phyloP scores from a whole-genome alignment of 192 early-diverging fungal species.

The Umbelopsis sp. region DNA sequence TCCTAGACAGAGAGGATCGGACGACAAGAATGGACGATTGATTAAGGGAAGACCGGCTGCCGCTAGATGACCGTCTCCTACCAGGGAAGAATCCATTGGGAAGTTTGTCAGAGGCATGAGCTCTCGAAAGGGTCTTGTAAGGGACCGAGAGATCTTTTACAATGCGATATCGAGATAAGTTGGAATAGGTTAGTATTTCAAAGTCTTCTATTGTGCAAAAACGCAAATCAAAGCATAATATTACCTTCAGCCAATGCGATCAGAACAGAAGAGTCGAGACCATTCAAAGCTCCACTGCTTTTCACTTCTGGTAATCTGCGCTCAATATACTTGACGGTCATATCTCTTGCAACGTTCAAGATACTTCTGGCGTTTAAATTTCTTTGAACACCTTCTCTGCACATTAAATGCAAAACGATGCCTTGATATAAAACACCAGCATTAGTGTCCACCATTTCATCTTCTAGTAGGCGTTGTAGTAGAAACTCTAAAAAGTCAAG shows the following conservation, averaged over 20 bases:
- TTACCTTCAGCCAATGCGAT: constrained; percentile 28
- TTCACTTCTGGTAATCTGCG: constrained; percentile 6
- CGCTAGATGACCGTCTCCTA: neutral
- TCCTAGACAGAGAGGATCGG: neutral
- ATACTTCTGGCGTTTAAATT: constrained; percentile 11
- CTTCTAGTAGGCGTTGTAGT: constrained; percentile 16
- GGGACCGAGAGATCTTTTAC: constrained; percentile 20
- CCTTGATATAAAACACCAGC: constrained; percentile 29
- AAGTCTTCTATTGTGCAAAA: neutral
- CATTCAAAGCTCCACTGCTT: neutral
- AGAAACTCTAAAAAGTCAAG: constrained; percentile 34
- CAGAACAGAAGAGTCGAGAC: constrained; percentile 18
- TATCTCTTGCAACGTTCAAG: constrained; percentile 20
- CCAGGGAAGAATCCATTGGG: neutral
- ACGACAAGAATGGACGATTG: constrained; percentile 9
- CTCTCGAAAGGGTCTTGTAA: constrained; percentile 7
- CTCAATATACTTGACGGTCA: constrained; percentile 17
- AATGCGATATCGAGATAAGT: neutral
- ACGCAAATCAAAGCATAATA: too few species aligned
- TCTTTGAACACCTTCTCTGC: constrained; percentile 20
- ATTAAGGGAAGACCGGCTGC: neutral
- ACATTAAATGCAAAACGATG: constrained; percentile 27
- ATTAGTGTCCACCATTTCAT: constrained; percentile 28
- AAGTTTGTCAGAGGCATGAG: neutral
- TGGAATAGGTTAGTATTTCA: neutral